Evolutionary conservation across 306 rosid species (phyloP).

Genomic region (Rosa persica): DNA sequence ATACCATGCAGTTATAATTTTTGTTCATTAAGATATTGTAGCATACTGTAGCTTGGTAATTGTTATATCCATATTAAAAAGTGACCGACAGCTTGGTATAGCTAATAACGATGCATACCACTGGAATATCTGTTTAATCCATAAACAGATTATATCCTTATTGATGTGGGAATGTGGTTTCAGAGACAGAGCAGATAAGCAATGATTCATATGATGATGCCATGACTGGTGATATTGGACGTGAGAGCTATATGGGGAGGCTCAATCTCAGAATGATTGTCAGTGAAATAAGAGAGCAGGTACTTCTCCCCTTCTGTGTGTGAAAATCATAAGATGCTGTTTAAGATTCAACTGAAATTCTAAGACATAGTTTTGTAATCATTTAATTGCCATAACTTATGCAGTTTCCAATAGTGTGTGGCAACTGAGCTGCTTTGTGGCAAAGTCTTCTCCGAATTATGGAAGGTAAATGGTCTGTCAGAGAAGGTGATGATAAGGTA

Average conservation of each 20-base stretch:
- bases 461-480: constrained; percentile 69
- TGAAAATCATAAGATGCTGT: background rate
- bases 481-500: constrained; percentile 77
- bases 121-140: background rate
- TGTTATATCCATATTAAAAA: background rate
- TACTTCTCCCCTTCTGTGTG: constrained; percentile 17
- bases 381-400: constrained; percentile 18
- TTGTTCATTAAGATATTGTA: no score
- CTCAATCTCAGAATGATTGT: constrained; percentile 57
- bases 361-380: constrained; percentile 16
- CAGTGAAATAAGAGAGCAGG: constrained; percentile 79
- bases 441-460: constrained; percentile 83
- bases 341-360: constrained; percentile 8
- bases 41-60: background rate
- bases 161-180: constrained; percentile 19
- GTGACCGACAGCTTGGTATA: background rate
- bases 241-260: constrained; percentile 38
- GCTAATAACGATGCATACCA: background rate
- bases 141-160: background rate
- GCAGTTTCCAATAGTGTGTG: constrained; percentile 60
- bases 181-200: constrained; percentile 34
- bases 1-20: background rate
- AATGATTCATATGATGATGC: constrained; percentile 38
- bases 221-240: constrained; percentile 25
- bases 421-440: constrained; percentile 78